These are phyloP conservation scores for Plantago elongata DNA, from an alignment of 257 asterid genomes.

Conservation along the genomic window DNA sequence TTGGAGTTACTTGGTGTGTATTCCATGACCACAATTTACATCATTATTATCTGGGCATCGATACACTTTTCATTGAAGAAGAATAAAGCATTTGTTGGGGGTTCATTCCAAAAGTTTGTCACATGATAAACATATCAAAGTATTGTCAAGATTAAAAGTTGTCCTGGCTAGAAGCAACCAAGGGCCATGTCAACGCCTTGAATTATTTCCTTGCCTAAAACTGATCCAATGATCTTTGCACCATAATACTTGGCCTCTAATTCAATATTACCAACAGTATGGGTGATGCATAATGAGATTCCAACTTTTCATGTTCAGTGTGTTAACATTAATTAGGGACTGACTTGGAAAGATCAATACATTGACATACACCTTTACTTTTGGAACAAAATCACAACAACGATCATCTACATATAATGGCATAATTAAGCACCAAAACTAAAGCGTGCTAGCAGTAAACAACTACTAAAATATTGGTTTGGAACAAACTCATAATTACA, in stretches of 20 bases:
- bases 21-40: conserved; percentile 89
- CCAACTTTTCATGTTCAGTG: conserved; percentile 62
- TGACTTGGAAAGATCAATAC: conserved; percentile 96
- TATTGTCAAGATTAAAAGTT: conserved; percentile 85
- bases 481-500: too few relatives aligned
- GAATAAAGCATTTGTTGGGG: conserved; percentile 73
- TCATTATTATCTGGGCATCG: conserved; percentile 80
- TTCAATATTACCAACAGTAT: conserved; percentile 90
- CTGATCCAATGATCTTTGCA: conserved; percentile 95
- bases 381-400: too few relatives aligned
- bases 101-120: conserved; percentile 95
- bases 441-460: too few relatives aligned
- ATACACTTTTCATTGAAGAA: conserved; percentile 60
- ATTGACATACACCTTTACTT: too few relatives aligned
- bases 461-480: too few relatives aligned
- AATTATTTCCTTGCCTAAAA: conserved; percentile 72
- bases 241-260: conserved; percentile 91
- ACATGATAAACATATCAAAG: conserved; percentile 91
- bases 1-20: conserved; percentile 91
- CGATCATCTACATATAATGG: too few relatives aligned
- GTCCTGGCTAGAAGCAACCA: conserved; percentile 82
- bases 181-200: conserved; percentile 91
- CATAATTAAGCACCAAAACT: too few relatives aligned
- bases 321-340: conserved; percentile 69
- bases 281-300: conserved; percentile 95